phyloP scores from a whole-genome alignment of 805 yeast species.

The Yarrowia sp. region DNA sequence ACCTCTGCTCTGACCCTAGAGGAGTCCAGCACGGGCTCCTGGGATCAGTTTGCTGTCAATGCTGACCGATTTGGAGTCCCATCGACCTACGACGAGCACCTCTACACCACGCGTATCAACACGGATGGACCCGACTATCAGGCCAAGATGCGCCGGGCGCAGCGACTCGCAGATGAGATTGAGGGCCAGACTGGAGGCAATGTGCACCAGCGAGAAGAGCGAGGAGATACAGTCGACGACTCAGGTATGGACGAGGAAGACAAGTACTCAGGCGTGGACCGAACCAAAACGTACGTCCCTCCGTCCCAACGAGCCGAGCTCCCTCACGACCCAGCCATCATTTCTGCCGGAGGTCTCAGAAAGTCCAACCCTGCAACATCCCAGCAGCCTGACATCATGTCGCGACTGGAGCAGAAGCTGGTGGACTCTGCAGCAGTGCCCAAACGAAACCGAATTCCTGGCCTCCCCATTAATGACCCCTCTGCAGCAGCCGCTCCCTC shows the following conservation, averaged over 20 bases:
- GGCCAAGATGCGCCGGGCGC: conserved; percentile 65
- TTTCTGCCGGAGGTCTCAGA: conserved; percentile 38
- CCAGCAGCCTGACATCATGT: conserved; percentile 12
- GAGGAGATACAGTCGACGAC: conserved; percentile 74
- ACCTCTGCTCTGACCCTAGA: conserved; percentile 38
- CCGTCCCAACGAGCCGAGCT: conserved; percentile 9
- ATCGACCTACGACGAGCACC: conserved; percentile 77
- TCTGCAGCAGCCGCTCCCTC: conserved; percentile 7
- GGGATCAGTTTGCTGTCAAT: conserved; percentile 97
- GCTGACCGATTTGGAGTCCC: conserved; percentile 83
- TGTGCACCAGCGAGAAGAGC: conserved; percentile 84
- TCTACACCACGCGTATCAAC: conserved; percentile 78
- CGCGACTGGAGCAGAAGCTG: conserved; percentile 16
- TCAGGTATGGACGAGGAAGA: conserved; percentile 93
- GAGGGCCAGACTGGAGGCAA: conserved; percentile 67
- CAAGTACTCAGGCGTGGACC: conserved; percentile 86
- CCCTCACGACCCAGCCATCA: conserved; percentile 60
- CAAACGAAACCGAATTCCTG: conserved; percentile 4
- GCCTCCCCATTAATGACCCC: neutral
- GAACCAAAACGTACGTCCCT: conserved; percentile 37
- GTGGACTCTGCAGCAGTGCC: conserved; percentile 18
- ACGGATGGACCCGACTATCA: conserved; percentile 69
- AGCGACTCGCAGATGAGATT: conserved; percentile 76
- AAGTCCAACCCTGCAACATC: neutral
- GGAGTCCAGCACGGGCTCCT: conserved; percentile 40